Evolutionary conservation across 192 early-diverging fungal species (phyloP).

Genomic region (Backusella mclennaniae): DNA sequence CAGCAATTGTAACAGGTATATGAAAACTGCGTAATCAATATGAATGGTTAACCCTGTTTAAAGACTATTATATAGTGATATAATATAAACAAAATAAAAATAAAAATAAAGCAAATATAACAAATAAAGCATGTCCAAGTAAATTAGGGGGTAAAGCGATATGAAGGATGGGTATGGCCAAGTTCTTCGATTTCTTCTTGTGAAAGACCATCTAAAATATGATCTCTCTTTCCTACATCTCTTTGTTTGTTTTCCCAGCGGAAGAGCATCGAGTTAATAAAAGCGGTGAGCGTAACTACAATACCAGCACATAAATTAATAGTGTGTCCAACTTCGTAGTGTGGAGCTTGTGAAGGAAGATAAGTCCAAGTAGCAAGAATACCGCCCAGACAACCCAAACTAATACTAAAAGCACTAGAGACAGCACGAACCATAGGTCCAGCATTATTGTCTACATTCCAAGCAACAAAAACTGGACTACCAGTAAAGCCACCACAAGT

Average conservation of each 20-base stretch:
- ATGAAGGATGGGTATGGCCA: conserved; percentile 2
- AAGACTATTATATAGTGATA: background rate
- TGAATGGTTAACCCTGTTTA: background rate
- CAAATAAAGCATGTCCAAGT: background rate
- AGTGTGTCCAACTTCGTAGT: background rate
- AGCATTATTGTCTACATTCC: background rate
- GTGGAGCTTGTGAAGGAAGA: conserved; percentile 3
- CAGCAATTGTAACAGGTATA: background rate
- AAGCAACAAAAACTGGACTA: conserved; percentile 3
- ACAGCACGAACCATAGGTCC: conserved; percentile 10
- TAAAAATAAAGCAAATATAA: background rate
- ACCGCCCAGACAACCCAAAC: conserved; percentile 9
- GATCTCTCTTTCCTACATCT: conserved; percentile 3
- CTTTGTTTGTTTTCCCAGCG: conserved; percentile 1
- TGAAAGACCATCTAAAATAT: background rate
- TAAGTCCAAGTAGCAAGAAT: conserved; percentile 13
- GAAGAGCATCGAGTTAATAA: background rate
- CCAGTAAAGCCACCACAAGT: conserved; percentile 1
- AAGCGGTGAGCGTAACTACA: background rate
- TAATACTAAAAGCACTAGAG: background rate
- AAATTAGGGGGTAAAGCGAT: background rate
- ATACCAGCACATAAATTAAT: conserved; percentile 13
- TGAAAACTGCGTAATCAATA: background rate
- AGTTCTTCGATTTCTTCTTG: conserved; percentile 12
- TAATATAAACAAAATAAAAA: background rate